phyloP scores from a whole-genome alignment of 2,329 filamentous ascomycete genomes.

The Keithomyces neogunnii region DNA sequence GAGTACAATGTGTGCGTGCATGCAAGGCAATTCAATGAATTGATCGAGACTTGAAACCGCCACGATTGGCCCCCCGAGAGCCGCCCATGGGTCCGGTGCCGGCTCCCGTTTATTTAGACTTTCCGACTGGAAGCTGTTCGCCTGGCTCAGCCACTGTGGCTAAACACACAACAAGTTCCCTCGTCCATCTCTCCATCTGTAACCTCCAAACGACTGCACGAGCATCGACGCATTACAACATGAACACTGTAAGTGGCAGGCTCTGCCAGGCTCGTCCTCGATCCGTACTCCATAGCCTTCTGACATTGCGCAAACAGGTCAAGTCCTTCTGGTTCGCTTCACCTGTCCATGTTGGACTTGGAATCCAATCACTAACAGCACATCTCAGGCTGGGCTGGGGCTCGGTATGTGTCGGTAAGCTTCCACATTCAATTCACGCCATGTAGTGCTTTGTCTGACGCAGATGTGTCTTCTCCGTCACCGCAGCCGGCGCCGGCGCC shows the following conservation, averaged over 20 bases:
- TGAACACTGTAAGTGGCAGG: conserved; percentile 45
- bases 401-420: conserved; percentile 70
- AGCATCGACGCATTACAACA: conserved; percentile 15
- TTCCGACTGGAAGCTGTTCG: too few species aligned
- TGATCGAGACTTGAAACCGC: background rate
- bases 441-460: too few species aligned
- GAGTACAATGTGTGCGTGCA: background rate
- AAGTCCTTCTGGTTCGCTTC: conserved; percentile 57
- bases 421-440: conserved; percentile 3
- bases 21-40: background rate
- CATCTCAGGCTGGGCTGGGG: conserved; percentile 77
- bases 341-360: background rate
- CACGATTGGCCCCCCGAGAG: background rate
- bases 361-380: conserved; percentile 3
- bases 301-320: conserved; percentile 30
- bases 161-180: background rate
- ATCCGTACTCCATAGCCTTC: background rate
- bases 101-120: background rate
- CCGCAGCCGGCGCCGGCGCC: conserved; percentile 72
- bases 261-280: background rate
- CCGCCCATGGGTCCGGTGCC: background rate
- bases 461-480: background rate
- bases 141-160: background rate
- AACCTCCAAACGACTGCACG: background rate
- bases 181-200: background rate